Evolutionary conservation across 2,329 filamentous ascomycete species (phyloP), one percentile per base, ranked within the genome.

Genomic region (Fusarium algeriense): DNA sequence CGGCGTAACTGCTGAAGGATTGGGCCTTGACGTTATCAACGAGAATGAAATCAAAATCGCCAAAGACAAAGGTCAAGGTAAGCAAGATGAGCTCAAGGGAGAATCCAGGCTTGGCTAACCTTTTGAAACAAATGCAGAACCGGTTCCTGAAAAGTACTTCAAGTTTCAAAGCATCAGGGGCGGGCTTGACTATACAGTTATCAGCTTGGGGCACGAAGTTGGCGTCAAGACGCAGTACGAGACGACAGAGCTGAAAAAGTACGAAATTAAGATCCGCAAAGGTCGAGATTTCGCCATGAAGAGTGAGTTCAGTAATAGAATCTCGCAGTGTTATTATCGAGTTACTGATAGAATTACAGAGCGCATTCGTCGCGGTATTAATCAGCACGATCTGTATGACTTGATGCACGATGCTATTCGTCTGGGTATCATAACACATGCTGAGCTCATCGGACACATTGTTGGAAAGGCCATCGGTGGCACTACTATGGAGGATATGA

Each of bases 371-470:
- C 59, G 53, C 3, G 59, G 59, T 5, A 53, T 62, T 49, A 23
- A 43, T 3, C 59, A 62, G 4, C 59, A 62, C 10, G 37, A 59
- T 8, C 23, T 62, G 12, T 62, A 59, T 43, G 53, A 62, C 12
- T 49, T 62, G 44, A 59, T 62, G 59, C 59, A 62, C 5, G 53
- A 62, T 30, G 53, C 53, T 9, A 59, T 62, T n/a, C 53, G 35
- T 13, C 7, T 62, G 5, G 53, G 59, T 5, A 6, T 62, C 0
- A 43, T 62, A 5, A 58, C 43, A 1, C 59, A 61, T 19, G 59
- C 53, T 23, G 59, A 61, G 7, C 59, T 62, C 5, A 48, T 62
- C 1, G 59, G 59, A 0, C 59, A 62, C 4, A 59, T 62, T 14
- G 35, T 62, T 4, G 53, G 53, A 1, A 62, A 59, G 9, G 35